A percentile compares a stretch with the other conserved stretches of the same genome.
These are phyloP conservation scores for Linderniella brevidens DNA, from an alignment of 257 asterid genomes.

Conservation along the genomic window DNA sequence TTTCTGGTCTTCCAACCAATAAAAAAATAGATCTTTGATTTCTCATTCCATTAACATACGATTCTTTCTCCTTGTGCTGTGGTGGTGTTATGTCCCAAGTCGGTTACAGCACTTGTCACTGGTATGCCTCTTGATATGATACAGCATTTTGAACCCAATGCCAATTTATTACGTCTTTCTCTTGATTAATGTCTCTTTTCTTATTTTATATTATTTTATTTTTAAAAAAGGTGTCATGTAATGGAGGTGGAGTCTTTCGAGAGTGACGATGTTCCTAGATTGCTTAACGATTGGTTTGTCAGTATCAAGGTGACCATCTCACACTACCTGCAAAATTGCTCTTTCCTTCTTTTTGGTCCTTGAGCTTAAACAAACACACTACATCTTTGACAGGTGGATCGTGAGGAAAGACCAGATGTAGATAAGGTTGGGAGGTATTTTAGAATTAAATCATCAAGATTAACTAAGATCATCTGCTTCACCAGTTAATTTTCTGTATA, in stretches of 20 bases:
- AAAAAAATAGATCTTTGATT: too few relatives aligned
- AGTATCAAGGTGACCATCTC: slow-evolving; percentile 61
- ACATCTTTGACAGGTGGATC: slow-evolving; percentile 46
- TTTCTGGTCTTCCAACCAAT: neutral
- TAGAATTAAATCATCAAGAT: neutral
- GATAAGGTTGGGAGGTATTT: slow-evolving; percentile 45
- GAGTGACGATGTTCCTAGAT: slow-evolving; percentile 56
- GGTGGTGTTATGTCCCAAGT: slow-evolving; percentile 40
- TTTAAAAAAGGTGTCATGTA: slow-evolving; percentile 73
- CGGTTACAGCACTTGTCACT: slow-evolving; percentile 98
- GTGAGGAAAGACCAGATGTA: slow-evolving; percentile 96
- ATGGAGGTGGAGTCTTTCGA: slow-evolving; percentile 98
- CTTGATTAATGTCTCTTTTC: neutral
- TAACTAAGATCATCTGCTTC: neutral
- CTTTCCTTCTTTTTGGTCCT: neutral
- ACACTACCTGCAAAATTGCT: neutral
- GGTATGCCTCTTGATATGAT: slow-evolving; percentile 31
- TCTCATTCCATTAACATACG: neutral
- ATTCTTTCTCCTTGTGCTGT: neutral
- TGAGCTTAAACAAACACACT: neutral
- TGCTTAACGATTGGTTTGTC: slow-evolving; percentile 82
- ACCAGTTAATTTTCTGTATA: neutral
- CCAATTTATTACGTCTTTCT: neutral
- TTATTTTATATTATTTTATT: too few relatives aligned
- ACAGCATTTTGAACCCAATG: neutral